A percentile compares a stretch with the other conserved stretches of the same genome.
Evolutionary conservation across 2,329 filamentous ascomycete species (phyloP).

Genomic region (Venturiaceae sp.): DNA sequence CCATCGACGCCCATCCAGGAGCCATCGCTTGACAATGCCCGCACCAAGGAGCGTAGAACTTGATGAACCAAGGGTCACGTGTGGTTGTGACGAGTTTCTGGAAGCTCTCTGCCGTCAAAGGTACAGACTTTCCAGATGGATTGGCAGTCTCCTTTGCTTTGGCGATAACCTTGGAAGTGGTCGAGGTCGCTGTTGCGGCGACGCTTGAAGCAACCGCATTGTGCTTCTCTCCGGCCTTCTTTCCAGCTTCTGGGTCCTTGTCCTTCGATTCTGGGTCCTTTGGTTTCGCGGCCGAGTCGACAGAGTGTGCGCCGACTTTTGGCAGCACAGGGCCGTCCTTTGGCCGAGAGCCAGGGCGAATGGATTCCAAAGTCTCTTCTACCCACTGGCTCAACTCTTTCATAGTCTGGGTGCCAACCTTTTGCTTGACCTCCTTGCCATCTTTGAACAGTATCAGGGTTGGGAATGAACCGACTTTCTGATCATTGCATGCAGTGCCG

Average conservation of each 20-base stretch:
- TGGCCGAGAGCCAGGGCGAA: slow-evolving; percentile 72
- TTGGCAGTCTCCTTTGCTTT: slow-evolving; percentile 53
- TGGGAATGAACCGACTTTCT: slow-evolving; percentile 63
- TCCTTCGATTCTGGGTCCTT: slow-evolving; percentile 27
- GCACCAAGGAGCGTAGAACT: slow-evolving; percentile 98
- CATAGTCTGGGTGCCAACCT: slow-evolving; percentile 60
- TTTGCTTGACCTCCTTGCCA: slow-evolving; percentile 54
- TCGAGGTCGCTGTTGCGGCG: slow-evolving; percentile 15
- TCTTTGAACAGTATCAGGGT: slow-evolving; percentile 73
- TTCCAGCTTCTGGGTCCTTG: slow-evolving; percentile 22
- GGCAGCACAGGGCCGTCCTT: slow-evolving; percentile 58
- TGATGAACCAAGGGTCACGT: slow-evolving; percentile 93
- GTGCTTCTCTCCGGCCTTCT: slow-evolving; percentile 17
- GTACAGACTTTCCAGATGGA: slow-evolving; percentile 61
- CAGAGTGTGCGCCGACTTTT: slow-evolving; percentile 51
- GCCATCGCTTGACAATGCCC: slow-evolving; percentile 89
- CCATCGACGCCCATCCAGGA: slow-evolving; percentile 81
- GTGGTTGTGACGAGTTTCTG: slow-evolving; percentile 76
- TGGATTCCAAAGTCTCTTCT: slow-evolving; percentile 66
- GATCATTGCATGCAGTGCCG: slow-evolving; percentile 63
- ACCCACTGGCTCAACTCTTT: slow-evolving; percentile 57
- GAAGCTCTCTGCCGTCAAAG: slow-evolving; percentile 77
- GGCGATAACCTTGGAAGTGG: slow-evolving; percentile 34
- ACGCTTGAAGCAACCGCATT: slow-evolving; percentile 15
- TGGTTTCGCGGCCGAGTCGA: slow-evolving; percentile 28